Base-by-base conservation (phyloP, 2,329 filamentous ascomycete species). In the Phoma sp. region DNA sequence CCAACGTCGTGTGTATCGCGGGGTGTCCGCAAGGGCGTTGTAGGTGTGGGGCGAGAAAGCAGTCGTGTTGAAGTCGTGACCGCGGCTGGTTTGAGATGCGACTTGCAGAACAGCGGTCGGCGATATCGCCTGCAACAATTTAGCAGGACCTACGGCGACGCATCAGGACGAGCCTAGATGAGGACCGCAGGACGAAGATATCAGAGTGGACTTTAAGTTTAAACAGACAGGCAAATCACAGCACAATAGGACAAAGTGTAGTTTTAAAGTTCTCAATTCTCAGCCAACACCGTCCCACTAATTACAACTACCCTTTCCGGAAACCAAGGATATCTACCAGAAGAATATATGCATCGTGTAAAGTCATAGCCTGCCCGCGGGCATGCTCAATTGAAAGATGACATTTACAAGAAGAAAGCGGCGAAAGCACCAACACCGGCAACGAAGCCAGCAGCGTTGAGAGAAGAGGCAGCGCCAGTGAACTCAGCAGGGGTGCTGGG, bases 351-450 rank as follows among this genome's bases (percentile, higher is more conserved):
- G 57, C 59, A 68, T 73, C 71, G 57, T 75, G 71, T 67, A 74
- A 74, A 69, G 71, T 73, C 72, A 74, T 74, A 75, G 72, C 71
- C 61, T 67, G 61, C 64, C 63, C 49, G 51, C 33, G 25, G 56
- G 60, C 57, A 67, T 57, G 68, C 66, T 71, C 34, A 66, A 55
- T 70, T 70, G 64, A 62, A 62, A 61, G 49, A 70, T 73, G 72
- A 73, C 70, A 56, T 74, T 74, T 75, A 76, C 70, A 76, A 71
- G 72, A 76, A 75, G 64, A 76, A 64, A 71, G 74, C 74, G 57
- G 74, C 74, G 65, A 76, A 66, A 63, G 72, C 74, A 74, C 73
- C 74, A 61, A 75, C 62, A 72, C 72, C 74, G 46, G 73, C 74
- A 61, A 74, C 67, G 65, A 74, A 72, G 65, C 70, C 68, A 62